Evolutionary conservation across 805 yeast genomes (phyloP), one percentile per base, ranked within the genome.

Genomic region (Suhomyces pyralidae): DNA sequence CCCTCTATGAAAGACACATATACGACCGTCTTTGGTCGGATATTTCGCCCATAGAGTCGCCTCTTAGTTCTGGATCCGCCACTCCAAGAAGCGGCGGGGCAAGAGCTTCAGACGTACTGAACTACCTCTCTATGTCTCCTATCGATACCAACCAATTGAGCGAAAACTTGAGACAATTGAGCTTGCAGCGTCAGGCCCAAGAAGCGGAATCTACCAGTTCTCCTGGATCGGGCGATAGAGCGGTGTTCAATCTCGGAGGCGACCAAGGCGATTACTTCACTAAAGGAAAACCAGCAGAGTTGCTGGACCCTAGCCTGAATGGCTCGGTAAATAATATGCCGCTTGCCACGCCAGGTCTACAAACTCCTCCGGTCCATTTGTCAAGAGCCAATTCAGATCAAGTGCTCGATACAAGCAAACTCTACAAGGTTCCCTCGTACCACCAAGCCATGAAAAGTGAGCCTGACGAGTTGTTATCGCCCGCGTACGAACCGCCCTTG

Each of bases 351-450:
- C 81, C 84, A 0, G 81, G 81, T 7, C 46, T 72, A 3, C 42
- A 63, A 5, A 74, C 87, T 1, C 90, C 91, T 0, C 83, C 80
- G 0, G 61, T 70, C 9, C 84, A 85, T 61, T 65, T 85, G 46
- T 83, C 91, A 2, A 74, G 91, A 51, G 81, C 74, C 14, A 80
- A 78, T 49, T 84, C 90, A 1, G 78, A 70, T 34, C 46, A 38
- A 1, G 24, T 38, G 3, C 19, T 46, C 12, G 36, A 49, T 10
- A 5, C 38, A 2, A 20, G 14, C 30, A 50, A 40, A 5, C 42
- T 90, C 57, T 83, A 87, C 19, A 73, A 82, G 47, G 97, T 93
- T 6, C 98, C 98, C 0, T 84, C 96, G 0, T 93, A 93, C 68
- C 80, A 79, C 7, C 85, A 88, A 30, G 97, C 98, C 0, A 69